Base-by-base conservation (phyloP, 179 eudicot species). In the Drosera spatulata region DNA sequence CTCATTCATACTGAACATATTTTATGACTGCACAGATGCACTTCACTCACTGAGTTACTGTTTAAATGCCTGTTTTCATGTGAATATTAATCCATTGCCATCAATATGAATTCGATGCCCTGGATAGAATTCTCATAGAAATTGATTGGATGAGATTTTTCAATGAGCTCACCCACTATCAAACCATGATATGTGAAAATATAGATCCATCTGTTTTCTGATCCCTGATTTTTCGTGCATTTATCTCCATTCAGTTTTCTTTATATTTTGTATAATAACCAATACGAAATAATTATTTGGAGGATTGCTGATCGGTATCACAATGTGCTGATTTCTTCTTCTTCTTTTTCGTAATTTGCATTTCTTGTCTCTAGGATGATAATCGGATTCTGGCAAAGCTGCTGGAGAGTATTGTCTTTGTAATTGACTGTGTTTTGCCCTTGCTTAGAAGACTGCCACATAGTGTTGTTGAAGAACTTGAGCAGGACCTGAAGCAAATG, bases 401-500 rank as follows among this genome's bases (percentile, higher is more conserved):
- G 43, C 72, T 94, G 80, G 97, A 94, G 75, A 86, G 94, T 66
- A 82, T 94, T 73, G 71, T 90, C 55, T 86, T 86, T 70, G 73
- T 94, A 51, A 83, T 90, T 69, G 87, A 85, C 79, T 79, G 95
- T 66, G 97, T 80, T 61, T 72, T 94, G 77, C 99, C 99, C 50
- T 79, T 86, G 68, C 76, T 90, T 61, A 83, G 94, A 57, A 94
- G 84, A 81, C 79, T 90, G 75, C 84, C 99, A 70, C 80, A 67
- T 66, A 80, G 74, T 76, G 76, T 86, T 68, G 73, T 80, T 65
- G 97, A 84, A 66, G 99, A 94, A 66, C 97, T 94, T 62, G 94
- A 94, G 69, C 97, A 90, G 75, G 99, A 94, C 73, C 70, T 94
- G 71, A 94, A 85, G 79, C 95, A 85, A 67, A 94, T 94, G 87